phyloP scores from a whole-genome alignment of 2,329 filamentous ascomycete species.

The Microdochium bolleyi region DNA sequence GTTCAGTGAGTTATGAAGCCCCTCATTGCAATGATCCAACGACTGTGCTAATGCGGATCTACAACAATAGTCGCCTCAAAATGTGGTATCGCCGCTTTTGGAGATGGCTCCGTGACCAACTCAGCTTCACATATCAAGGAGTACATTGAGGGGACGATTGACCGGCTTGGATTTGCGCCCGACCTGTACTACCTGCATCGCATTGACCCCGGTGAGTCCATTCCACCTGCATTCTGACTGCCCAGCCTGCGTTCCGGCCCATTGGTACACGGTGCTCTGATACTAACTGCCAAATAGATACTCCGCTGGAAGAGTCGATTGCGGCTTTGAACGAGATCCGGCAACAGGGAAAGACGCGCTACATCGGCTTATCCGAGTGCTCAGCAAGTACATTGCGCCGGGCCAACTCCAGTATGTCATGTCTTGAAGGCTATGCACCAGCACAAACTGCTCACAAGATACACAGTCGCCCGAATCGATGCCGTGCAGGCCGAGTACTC shows the following conservation, averaged over 20 bases:
- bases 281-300: constrained; percentile 15
- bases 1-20: constrained; percentile 22
- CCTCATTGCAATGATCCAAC: too few species aligned
- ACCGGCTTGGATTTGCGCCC: constrained; percentile 26
- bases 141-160: constrained; percentile 13
- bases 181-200: neutral
- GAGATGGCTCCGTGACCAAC: constrained; percentile 22
- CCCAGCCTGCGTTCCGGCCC: too few species aligned
- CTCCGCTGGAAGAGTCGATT: constrained; percentile 30
- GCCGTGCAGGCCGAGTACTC: constrained; percentile 38
- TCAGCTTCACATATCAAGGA: constrained; percentile 34
- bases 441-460: too few species aligned
- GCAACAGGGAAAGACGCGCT: constrained; percentile 36
- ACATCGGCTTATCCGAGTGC: constrained; percentile 38
- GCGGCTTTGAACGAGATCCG: constrained; percentile 33
- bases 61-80: constrained; percentile 34
- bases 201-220: neutral
- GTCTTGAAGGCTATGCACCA: neutral
- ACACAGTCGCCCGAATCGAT: constrained; percentile 34
- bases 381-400: constrained; percentile 34
- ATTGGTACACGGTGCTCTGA: too few species aligned
- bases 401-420: constrained; percentile 29
- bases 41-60: too few species aligned
- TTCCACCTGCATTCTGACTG: constrained; percentile 35
- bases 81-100: constrained; percentile 32